Evolutionary conservation across 768 basidiomycete genomes (phyloP), one percentile per base, ranked within the genome.

Genomic region (Mycena albidolilacea): DNA sequence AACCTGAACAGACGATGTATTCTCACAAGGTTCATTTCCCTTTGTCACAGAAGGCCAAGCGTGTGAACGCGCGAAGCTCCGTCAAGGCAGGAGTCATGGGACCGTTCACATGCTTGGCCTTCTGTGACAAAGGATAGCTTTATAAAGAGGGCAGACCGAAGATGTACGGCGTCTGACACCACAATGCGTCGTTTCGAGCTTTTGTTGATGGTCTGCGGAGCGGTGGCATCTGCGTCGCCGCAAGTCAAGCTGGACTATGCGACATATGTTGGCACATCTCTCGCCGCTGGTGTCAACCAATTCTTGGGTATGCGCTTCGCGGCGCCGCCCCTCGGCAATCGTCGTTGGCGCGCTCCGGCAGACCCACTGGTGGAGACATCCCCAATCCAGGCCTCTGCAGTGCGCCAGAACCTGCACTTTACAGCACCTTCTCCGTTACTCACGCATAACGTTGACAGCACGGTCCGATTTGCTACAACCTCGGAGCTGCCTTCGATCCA

Each of bases 251-350:
- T 69, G 38, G 68, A 61, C 68, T 62, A 69, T 55, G 68, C 68
- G 48, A 69, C 68, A 63, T 69, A 69, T 60, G 46, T 69, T 43
- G 68, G 68, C 21, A 62, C 58, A 48, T 39, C 68, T 69, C 60
- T 69, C 48, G 38, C 61, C 46, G 59, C 68, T 44, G 68, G 68
- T 48, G 68, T 69, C 14, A 43, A 62, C 52, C 68, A 69, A 55
- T 69, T 69, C 60, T 55, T 69, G 50, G 68, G 68, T 9, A 69
- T 69, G 68, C 68, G 68, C 39, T 69, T 69, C 68, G 68, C 69
- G 52, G 69, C 48, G 60, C 69, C 69, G 35, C 69, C 69, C 61
- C 21, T 69, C 30, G 69, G 69, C n/a, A 35, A 30, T 19, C 69
- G 43, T 69, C 69, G 69, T 57, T 69, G 60, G 60, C 69, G 69